These are phyloP conservation scores for Daphne laureola DNA, from an alignment of 441 rosid genomes.

Conservation along the genomic window DNA sequence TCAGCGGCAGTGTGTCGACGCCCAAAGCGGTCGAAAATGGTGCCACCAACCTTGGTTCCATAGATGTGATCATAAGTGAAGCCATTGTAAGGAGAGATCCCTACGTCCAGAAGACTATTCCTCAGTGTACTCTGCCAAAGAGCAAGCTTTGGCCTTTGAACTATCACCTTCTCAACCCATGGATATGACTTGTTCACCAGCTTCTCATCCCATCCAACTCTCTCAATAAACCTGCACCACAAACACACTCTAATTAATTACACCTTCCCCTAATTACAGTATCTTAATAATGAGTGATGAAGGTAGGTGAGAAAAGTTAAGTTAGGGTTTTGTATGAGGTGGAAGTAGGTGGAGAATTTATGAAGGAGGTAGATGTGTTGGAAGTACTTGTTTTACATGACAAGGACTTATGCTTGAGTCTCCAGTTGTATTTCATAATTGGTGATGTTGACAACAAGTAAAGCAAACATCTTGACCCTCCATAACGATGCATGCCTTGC, in stretches of 20 bases:
- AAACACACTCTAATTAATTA: neutral
- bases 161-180: conserved; percentile 81
- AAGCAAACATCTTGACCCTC: neutral
- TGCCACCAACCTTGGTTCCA: conserved; percentile 95
- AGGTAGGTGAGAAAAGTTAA: too few species aligned
- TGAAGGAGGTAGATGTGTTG: too few species aligned
- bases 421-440: neutral
- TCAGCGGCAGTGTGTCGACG: conserved; percentile 94
- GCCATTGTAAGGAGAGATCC: conserved; percentile 83
- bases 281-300: too few species aligned
- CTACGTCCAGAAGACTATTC: conserved; percentile 73
- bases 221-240: conserved; percentile 60
- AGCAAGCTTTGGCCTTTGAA: conserved; percentile 55
- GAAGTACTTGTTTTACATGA: neutral
- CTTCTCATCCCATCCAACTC: conserved; percentile 76
- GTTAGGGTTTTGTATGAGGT: too few species aligned
- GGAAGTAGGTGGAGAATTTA: too few species aligned
- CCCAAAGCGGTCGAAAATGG: conserved; percentile 77
- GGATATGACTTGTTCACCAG: conserved; percentile 85
- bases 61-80: conserved; percentile 78
- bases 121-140: conserved; percentile 71
- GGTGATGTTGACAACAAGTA: too few species aligned
- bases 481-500: too few species aligned
- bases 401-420: neutral
- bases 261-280: too few species aligned